A percentile compares a stretch with the other conserved stretches of the same genome.
phyloP scores from a whole-genome alignment of 371 early-diverging fungal species.

The Apophysomyces variabilis region DNA sequence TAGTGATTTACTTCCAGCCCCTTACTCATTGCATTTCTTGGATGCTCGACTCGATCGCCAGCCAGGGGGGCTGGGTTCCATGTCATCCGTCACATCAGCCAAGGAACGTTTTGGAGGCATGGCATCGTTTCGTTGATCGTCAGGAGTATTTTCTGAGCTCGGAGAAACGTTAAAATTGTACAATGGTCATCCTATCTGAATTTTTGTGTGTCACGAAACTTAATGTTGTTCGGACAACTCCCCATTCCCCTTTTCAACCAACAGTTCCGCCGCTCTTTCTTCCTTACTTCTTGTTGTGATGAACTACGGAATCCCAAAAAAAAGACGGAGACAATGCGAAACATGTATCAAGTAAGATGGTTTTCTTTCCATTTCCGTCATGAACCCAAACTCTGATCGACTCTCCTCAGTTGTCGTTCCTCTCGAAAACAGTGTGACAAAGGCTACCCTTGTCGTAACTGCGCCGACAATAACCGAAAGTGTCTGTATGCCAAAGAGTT shows the following conservation, averaged over 20 bases:
- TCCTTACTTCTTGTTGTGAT: neutral
- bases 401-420: conserved; percentile 25
- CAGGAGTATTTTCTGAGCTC: conserved; percentile 1
- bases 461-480: conserved; percentile 26
- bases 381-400: neutral
- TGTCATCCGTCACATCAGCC: conserved; percentile 4
- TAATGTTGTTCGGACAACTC: conserved; percentile 7
- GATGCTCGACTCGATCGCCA: conserved; percentile 24
- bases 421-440: conserved; percentile 36
- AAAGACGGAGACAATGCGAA: conserved; percentile 26
- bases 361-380: neutral
- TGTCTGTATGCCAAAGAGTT: conserved; percentile 33
- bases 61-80: neutral
- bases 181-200: neutral
- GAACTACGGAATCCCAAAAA: conserved; percentile 15
- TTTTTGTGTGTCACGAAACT: conserved; percentile 6
- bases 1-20: neutral
- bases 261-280: neutral
- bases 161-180: conserved; percentile 10
- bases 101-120: conserved; percentile 10
- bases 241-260: conserved; percentile 4
- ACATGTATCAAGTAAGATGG: conserved; percentile 28
- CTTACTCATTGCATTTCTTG: conserved; percentile 32
- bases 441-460: conserved; percentile 26
- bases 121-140: conserved; percentile 5